A percentile compares a stretch with the other conserved stretches of the same genome.
Conservation (phyloP, 2,329 filamentous ascomycete genomes). For the Sporothrix pallida region DNA sequence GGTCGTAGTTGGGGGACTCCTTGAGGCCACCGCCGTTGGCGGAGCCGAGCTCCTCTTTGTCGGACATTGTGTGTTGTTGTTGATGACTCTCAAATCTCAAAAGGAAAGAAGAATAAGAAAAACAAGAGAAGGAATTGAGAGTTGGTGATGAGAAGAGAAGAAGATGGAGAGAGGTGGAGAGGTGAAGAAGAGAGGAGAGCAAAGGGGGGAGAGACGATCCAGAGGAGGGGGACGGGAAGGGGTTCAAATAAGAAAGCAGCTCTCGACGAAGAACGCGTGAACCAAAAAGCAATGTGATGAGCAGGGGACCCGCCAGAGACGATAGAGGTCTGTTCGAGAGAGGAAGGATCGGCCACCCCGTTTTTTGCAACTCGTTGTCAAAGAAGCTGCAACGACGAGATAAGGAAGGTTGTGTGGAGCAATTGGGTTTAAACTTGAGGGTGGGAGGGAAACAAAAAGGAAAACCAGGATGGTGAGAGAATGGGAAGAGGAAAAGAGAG, state of each 20-base stretch:
- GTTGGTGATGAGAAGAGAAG: background rate
- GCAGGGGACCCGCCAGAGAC: slow-evolving; percentile 18
- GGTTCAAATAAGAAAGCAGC: slow-evolving; percentile 26
- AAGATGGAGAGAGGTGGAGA: background rate
- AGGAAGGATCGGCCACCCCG: slow-evolving; percentile 22
- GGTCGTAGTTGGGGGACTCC: slow-evolving; percentile 27
- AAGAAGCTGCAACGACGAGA: slow-evolving; percentile 20
- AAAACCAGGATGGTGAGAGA: slow-evolving; percentile 1
- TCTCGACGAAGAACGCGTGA: background rate
- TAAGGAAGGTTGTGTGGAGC: slow-evolving; percentile 10
- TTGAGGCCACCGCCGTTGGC: background rate
- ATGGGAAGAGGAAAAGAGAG: background rate
- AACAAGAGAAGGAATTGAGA: background rate
- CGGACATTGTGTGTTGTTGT: slow-evolving; percentile 29
- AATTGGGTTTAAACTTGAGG: background rate
- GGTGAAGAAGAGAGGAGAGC: slow-evolving; percentile 14
- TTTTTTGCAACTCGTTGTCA: slow-evolving; percentile 14
- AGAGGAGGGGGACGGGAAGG: slow-evolving; percentile 22
- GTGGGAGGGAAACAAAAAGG: background rate
- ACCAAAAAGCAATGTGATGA: slow-evolving; percentile 23
- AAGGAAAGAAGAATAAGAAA: background rate
- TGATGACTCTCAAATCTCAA: background rate
- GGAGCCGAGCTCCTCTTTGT: slow-evolving; percentile 32
- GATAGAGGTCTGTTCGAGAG: slow-evolving; percentile 1
- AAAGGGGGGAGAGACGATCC: background rate